Conservation (phyloP, 805 yeast genomes). For the Cyberlindnera galapagoensis region DNA sequence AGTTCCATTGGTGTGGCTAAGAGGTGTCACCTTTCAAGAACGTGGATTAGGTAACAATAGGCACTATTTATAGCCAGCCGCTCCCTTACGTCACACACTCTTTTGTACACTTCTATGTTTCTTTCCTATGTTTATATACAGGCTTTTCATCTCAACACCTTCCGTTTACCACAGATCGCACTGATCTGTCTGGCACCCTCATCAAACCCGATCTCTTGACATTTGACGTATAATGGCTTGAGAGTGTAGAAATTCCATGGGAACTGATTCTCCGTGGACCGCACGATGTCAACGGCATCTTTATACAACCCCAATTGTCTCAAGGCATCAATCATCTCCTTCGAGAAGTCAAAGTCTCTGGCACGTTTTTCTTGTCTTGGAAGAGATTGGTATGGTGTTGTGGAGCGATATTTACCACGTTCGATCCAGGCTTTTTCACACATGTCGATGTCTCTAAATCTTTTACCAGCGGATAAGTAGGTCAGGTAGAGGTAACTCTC, state of each 20-base stretch:
- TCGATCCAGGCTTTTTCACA: slow-evolving; percentile 71
- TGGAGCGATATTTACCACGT: slow-evolving; percentile 66
- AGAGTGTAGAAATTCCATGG: slow-evolving; percentile 55
- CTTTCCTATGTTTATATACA: too few relatives aligned
- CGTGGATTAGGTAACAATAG: too few relatives aligned
- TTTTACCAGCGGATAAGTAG: slow-evolving; percentile 46
- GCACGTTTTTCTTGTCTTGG: slow-evolving; percentile 31
- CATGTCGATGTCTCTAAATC: slow-evolving; percentile 45
- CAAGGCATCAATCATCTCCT: slow-evolving; percentile 57
- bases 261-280: slow-evolving; percentile 62
- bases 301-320: slow-evolving; percentile 46
- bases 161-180: slow-evolving; percentile 24
- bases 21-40: too few relatives aligned
- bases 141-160: too few relatives aligned
- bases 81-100: too few relatives aligned
- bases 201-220: slow-evolving; percentile 39
- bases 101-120: too few relatives aligned
- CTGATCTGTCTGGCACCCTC: slow-evolving; percentile 26
- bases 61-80: too few relatives aligned
- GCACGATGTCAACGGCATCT: slow-evolving; percentile 65
- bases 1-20: too few relatives aligned
- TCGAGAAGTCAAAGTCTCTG: slow-evolving; percentile 65
- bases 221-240: slow-evolving; percentile 33
- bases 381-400: slow-evolving; percentile 39
- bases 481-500: slow-evolving; percentile 16